Evolutionary conservation across 176 grass and related monocot species (phyloP), one percentile per base, ranked within the genome.

Genomic region (Cymbopogon citratus): DNA sequence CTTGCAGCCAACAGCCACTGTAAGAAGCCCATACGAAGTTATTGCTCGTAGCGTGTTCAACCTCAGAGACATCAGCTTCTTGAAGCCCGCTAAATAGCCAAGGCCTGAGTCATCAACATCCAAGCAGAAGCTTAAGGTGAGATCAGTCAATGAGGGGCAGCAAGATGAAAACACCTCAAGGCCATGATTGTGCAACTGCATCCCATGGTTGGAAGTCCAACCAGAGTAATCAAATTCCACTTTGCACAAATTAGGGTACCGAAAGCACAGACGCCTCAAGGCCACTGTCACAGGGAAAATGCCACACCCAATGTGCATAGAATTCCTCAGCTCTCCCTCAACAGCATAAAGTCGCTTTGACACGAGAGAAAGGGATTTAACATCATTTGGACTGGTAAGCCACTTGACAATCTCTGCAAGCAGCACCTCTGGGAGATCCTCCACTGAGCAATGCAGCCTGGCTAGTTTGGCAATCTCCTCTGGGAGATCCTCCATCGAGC

Each of bases 1-100:
- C 80, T 86, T 91, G 63, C 90, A 91, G 68, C 90, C 90, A 33
- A 88, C 78, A 73, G 61, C 86, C 24, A 91, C 40, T 10, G 86
- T 80, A 27, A 91, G 78, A 83, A 88, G 76, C 7, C 90, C 90
- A 39, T 24, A 69, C 64, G 34, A 36, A 36, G 34, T 36, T 36
- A 36, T 36, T 36, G 34, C 34, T 36, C 4, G 34, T 36, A 36
- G 34, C 4, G 3, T 36, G 34, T 5, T 36, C 34, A 36, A 36
- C 34, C 34, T 36, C 5, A 36, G 34, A 36, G 34, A 36, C 34
- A 36, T 36, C 34, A 36, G 34, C 34, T 36, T 36, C 34, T 36
- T 36, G 34, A 36, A 36, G 34, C 34, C 0, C 34, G 2, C 5
- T 36, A 36, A 5, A 36, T 36, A 5, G 34, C 34, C 34, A 36